phyloP scores from a whole-genome alignment of 2,329 filamentous ascomycete species.

The Coniella lustricola region DNA sequence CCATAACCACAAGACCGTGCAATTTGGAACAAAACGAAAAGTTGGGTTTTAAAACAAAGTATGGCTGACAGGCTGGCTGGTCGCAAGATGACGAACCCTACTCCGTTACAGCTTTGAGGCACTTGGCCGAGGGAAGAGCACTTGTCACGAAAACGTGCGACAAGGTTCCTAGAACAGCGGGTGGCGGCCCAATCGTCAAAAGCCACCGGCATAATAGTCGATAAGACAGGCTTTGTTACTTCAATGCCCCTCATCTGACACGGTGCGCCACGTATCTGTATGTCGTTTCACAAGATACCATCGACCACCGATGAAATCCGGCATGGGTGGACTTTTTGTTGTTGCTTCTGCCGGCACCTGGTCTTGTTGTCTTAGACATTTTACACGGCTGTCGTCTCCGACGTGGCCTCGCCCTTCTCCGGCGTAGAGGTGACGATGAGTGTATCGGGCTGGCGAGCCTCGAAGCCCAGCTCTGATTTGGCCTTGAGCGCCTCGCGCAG shows the following conservation, averaged over 20 bases:
- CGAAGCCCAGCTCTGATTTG: conserved; percentile 26
- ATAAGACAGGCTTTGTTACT: neutral
- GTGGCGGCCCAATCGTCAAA: neutral
- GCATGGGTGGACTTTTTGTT: neutral
- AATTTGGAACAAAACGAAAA: too few species aligned
- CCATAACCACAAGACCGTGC: too few species aligned
- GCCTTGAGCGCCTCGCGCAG: conserved; percentile 37
- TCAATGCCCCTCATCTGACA: neutral
- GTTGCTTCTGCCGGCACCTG: too few species aligned
- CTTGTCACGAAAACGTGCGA: neutral
- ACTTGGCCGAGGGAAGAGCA: too few species aligned
- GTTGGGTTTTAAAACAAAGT: too few species aligned
- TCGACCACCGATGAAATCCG: neutral
- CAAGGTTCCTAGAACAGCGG: neutral
- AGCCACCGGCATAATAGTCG: neutral
- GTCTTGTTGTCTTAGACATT: conserved; percentile 5
- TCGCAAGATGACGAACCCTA: too few species aligned
- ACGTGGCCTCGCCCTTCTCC: conserved; percentile 11
- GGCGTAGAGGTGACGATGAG: neutral
- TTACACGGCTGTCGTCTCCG: conserved; percentile 13
- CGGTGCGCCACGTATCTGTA: neutral
- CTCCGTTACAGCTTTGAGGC: too few species aligned
- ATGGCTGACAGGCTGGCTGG: too few species aligned
- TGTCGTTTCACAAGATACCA: neutral
- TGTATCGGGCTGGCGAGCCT: conserved; percentile 21